Evolutionary conservation across 2,329 filamentous ascomycete genomes (phyloP).

Genomic region (Trichoderma oligosporum): DNA sequence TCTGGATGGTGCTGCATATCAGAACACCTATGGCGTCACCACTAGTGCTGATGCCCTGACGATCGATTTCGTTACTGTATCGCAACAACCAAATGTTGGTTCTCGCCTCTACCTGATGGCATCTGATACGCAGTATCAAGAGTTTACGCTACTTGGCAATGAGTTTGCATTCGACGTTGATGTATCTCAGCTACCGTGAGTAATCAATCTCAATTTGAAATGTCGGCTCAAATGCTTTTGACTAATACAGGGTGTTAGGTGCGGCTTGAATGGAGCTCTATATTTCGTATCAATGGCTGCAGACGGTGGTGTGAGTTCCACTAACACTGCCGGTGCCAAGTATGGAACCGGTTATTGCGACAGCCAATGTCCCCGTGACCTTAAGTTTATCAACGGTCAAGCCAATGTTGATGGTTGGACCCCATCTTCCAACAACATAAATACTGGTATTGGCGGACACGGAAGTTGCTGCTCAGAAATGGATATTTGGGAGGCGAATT

Average conservation of each 20-base stretch:
- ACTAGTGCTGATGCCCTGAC: slow-evolving; percentile 49
- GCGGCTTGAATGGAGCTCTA: slow-evolving; percentile 68
- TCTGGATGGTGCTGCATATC: slow-evolving; percentile 52
- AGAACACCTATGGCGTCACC: slow-evolving; percentile 51
- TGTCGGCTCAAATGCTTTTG: neutral
- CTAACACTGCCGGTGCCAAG: slow-evolving; percentile 53
- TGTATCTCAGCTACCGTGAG: slow-evolving; percentile 43
- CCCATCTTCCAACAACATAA: slow-evolving; percentile 50
- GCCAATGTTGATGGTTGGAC: slow-evolving; percentile 52
- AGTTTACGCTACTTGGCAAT: slow-evolving; percentile 61
- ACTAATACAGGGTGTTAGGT: slow-evolving; percentile 43
- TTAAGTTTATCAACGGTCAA: slow-evolving; percentile 57
- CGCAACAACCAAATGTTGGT: slow-evolving; percentile 45
- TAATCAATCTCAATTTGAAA: neutral
- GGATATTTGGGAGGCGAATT: slow-evolving; percentile 64
- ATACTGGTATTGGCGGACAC: slow-evolving; percentile 49
- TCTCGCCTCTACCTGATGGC: slow-evolving; percentile 63
- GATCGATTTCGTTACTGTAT: slow-evolving; percentile 56
- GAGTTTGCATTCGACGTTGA: slow-evolving; percentile 73
- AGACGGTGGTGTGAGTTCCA: slow-evolving; percentile 49
- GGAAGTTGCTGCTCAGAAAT: slow-evolving; percentile 62
- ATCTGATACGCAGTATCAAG: slow-evolving; percentile 58
- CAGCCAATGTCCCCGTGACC: slow-evolving; percentile 49
- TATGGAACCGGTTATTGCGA: slow-evolving; percentile 58
- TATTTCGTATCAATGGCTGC: slow-evolving; percentile 62